Evolutionary conservation across 2,329 filamentous ascomycete genomes (phyloP), one percentile per base, ranked within the genome.

Genomic region (Pestalotiopsis sp.): DNA sequence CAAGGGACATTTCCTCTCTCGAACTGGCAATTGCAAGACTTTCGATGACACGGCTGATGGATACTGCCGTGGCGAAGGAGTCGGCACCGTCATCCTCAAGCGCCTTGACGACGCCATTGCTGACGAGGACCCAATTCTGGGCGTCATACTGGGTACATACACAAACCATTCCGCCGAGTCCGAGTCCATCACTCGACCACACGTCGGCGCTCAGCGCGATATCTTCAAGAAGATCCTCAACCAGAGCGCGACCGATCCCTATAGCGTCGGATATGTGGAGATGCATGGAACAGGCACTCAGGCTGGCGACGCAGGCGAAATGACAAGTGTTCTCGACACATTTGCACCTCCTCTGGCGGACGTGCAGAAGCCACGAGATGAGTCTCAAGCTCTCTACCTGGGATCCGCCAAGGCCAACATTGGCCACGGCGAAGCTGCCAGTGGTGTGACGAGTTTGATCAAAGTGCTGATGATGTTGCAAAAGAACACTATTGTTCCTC

Each of bases 281-380:
- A 88, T 92, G 85, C 90, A 92, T 75, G 90, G 90, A 5, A 92
- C 90, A 5, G 90, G 90, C 56, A 92, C 90, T 1, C 90, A 92
- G 75, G 91, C 89, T 27, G 91, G 91, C 69, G 91, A 93, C 75
- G 86, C 85, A 1, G 20, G 86, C 87, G 90, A 92, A 76, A 90
- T 91, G 84, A 83, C 83, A 1, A 89, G 87, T 0, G 88, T 92
- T 64, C 82, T 84, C 23, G 84, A 87, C 41, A 82, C 86, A 2
- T 91, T 91, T 71, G 89, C 88, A 36, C 86, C 86, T 4, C 81
- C 25, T 23, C 63, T 66, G 0, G 31, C 25, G n/a, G 27, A 39
- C 11, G n/a, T 39, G 2, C 57, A 27, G 11, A 59, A 59, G n/a
- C 27, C 27, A 67, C 78, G 82, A 52, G 73, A 72, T n/a, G 66